These are phyloP conservation scores for Buddleja alternifolia DNA, from an alignment of 257 asterid genomes.

Conservation along the genomic window DNA sequence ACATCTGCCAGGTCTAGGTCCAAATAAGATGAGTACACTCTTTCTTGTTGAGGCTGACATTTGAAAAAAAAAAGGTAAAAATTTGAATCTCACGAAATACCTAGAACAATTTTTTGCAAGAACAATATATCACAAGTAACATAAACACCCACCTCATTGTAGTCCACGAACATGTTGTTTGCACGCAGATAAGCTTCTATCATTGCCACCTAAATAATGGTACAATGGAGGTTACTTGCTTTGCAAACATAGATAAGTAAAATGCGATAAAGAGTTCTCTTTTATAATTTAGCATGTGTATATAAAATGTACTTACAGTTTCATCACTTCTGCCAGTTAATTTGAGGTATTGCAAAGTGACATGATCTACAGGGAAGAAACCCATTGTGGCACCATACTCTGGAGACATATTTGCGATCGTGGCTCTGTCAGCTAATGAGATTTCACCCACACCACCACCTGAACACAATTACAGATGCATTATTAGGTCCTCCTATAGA, in stretches of 20 bases:
- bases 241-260: constrained; percentile 4
- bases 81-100: constrained; percentile 20
- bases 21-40: constrained; percentile 75
- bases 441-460: constrained; percentile 82
- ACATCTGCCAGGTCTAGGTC: constrained; percentile 69
- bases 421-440: constrained; percentile 98
- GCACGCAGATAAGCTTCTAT: constrained; percentile 96
- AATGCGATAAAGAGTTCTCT: background rate
- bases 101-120: background rate
- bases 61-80: constrained; percentile 23
- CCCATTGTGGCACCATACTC: constrained; percentile 99
- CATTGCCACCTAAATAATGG: constrained; percentile 70
- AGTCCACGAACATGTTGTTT: constrained; percentile 89
- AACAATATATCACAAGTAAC: background rate
- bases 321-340: constrained; percentile 96
- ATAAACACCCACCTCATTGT: constrained; percentile 62
- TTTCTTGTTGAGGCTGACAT: constrained; percentile 86
- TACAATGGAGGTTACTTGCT: constrained; percentile 9
- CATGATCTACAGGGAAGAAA: constrained; percentile 96
- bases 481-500: constrained; percentile 19
- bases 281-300: constrained; percentile 4
- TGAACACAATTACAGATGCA: constrained; percentile 34
- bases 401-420: constrained; percentile 97
- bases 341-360: constrained; percentile 82
- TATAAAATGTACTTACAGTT: constrained; percentile 56